These are phyloP conservation scores for Poterioochromonas sp. DNA, from an alignment of 352 stramenopile species.

Conservation along the genomic window DNA sequence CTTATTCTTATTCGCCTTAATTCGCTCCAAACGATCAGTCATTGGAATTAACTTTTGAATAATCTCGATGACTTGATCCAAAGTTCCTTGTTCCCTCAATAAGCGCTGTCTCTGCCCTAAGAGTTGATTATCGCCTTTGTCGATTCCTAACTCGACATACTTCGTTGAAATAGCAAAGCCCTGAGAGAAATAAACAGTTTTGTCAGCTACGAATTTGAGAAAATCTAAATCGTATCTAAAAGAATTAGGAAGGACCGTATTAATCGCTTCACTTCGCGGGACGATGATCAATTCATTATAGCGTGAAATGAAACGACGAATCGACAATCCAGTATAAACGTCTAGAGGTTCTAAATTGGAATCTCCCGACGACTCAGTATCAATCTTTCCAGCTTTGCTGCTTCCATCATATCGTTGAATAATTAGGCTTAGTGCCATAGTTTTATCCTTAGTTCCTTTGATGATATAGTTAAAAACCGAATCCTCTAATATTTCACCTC, in stretches of 20 bases:
- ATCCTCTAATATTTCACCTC: conserved; percentile 27
- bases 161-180: conserved; percentile 22
- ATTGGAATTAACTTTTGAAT: conserved; percentile 33
- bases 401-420: conserved; percentile 20
- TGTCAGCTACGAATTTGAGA: conserved; percentile 19
- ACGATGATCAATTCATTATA: conserved; percentile 10
- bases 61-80: not conserved
- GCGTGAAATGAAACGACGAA: not conserved
- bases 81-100: conserved; percentile 9
- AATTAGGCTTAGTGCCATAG: conserved; percentile 10
- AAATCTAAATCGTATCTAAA: not conserved
- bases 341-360: conserved; percentile 27
- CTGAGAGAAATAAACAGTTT: conserved; percentile 20
- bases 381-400: not conserved
- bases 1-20: not conserved
- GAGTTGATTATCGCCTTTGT: not conserved
- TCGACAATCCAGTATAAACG: conserved; percentile 8
- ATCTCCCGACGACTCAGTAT: not conserved
- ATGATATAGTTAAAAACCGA: not conserved
- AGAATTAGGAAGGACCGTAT: conserved; percentile 2
- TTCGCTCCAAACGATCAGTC: not conserved
- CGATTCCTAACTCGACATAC: conserved; percentile 12
- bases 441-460: not conserved
- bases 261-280: not conserved
- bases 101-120: not conserved